Conservation (phyloP, 1,139 yeast species). For the Zygosaccharomyces pseudobailii region DNA sequence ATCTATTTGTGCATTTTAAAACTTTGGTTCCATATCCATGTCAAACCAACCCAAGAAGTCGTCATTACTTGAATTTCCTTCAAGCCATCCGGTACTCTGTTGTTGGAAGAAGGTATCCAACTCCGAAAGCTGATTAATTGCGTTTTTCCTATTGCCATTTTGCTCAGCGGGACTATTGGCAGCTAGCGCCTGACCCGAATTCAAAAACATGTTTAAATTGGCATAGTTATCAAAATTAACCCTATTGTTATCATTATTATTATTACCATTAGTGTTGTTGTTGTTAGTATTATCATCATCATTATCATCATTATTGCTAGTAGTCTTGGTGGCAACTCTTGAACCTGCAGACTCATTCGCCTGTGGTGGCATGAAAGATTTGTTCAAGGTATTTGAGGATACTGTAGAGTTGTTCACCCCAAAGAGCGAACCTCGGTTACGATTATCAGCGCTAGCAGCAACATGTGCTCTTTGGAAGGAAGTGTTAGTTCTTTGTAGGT, state of each 20-base stretch:
- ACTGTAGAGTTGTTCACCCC: conserved; percentile 16
- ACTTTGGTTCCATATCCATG: conserved; percentile 56
- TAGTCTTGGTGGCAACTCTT: conserved; percentile 5
- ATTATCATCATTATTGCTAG: neutral
- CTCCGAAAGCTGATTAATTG: conserved; percentile 24
- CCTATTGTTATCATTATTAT: conserved; percentile 5
- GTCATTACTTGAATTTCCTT: conserved; percentile 51
- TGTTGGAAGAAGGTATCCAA: conserved; percentile 54
- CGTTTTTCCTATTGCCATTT: conserved; percentile 1
- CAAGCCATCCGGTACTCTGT: conserved; percentile 84
- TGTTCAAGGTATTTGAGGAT: conserved; percentile 14
- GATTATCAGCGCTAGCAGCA: neutral
- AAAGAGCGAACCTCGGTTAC: conserved; percentile 22
- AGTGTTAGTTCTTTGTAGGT: conserved; percentile 14
- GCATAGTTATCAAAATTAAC: conserved; percentile 14
- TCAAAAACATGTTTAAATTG: conserved; percentile 18
- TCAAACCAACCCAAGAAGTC: conserved; percentile 97
- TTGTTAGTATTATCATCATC: conserved; percentile 11
- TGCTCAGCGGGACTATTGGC: conserved; percentile 4
- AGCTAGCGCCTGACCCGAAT: conserved; percentile 6
- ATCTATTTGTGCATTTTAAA: conserved; percentile 27
- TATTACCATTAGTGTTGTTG: neutral
- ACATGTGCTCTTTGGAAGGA: conserved; percentile 1
- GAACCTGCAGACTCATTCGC: conserved; percentile 2
- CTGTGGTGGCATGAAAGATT: conserved; percentile 10